Conservation (phyloP, 345 rosid genomes). For the Brassica juncea region DNA sequence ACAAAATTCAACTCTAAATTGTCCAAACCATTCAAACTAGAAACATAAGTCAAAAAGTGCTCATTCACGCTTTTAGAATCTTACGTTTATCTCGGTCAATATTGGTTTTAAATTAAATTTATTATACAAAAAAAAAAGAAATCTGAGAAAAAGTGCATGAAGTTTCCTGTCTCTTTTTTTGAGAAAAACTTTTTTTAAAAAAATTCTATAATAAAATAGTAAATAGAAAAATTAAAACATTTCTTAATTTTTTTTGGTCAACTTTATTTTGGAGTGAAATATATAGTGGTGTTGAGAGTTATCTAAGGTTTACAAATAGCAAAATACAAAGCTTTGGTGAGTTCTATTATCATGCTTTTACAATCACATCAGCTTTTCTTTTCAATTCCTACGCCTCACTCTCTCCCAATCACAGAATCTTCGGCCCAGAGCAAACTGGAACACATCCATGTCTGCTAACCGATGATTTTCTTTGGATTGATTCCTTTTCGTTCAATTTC, state of each 20-base stretch:
- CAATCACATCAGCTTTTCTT: background rate
- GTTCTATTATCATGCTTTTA: background rate
- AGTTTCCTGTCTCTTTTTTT: too few relatives aligned
- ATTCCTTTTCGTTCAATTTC: background rate
- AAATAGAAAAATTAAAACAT: too few relatives aligned
- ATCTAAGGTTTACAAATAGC: background rate
- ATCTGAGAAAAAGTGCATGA: background rate
- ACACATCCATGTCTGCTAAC: conserved; percentile 1
- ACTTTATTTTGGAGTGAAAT: too few relatives aligned
- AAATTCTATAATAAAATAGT: too few relatives aligned
- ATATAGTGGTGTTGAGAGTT: too few relatives aligned
- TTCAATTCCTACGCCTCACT: background rate
- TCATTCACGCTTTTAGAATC: background rate
- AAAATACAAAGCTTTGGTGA: conserved; percentile 2
- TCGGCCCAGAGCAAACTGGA: background rate
- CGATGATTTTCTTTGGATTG: conserved; percentile 19
- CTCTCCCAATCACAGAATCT: conserved; percentile 15
- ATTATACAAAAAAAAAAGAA: too few relatives aligned
- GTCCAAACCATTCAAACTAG: background rate
- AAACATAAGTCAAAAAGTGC: background rate
- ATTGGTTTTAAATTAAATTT: background rate
- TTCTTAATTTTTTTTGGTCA: too few relatives aligned
- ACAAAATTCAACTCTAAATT: background rate
- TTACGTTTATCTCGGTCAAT: background rate
- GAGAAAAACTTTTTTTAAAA: too few relatives aligned